Base-by-base conservation (phyloP, 139 green algal genomes). In the Micractinium sp. region DNA sequence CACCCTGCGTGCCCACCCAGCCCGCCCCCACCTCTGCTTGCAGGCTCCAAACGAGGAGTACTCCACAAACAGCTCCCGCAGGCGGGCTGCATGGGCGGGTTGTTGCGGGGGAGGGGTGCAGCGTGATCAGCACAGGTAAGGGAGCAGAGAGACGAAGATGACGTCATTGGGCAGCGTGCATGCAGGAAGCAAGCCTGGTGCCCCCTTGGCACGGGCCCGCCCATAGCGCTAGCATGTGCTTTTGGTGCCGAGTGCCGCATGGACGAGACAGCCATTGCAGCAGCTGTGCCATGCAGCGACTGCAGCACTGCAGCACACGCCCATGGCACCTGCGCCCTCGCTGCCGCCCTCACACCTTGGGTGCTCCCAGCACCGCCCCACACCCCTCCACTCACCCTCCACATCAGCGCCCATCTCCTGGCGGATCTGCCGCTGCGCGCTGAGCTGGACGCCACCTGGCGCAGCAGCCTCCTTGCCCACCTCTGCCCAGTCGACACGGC, bases 371-470 rank as follows among this genome's bases (percentile, higher is more conserved):
- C n/a, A n/a, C n/a, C 73, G 4, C 13, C n/a, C 41, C 73, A 79
- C 31, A 20, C 31, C 47, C 7, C 47, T 9, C 47, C 47, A 56
- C 47, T 38, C 82, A 87, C 82, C 82, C 63, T 78, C 61, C 27
- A 33, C 35, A 19, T 80, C 83, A 19, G 31, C 35, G 14, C 83
- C 83, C 83, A 87, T 41, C 15, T 87, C 83, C 0, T 63, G 66
- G 25, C 83, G 83, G 29, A 87, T 69, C 38, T 87, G 83, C 1
- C 83, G 63, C 38, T 31, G 29, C 31, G 83, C 83, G 38, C 83
- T 87, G 27, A 87, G 67, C 66, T 9, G n/a, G 15, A 38, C 33
- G 33, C 74, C 74, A 38, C 74, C 71, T 27, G 31, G n/a, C 33
- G 33, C 74, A 36, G 29, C 74, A 38, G 33, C 74, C 39, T 29